phyloP scores from a whole-genome alignment of 2,329 filamentous ascomycete species.

The Fusarium piperis region DNA sequence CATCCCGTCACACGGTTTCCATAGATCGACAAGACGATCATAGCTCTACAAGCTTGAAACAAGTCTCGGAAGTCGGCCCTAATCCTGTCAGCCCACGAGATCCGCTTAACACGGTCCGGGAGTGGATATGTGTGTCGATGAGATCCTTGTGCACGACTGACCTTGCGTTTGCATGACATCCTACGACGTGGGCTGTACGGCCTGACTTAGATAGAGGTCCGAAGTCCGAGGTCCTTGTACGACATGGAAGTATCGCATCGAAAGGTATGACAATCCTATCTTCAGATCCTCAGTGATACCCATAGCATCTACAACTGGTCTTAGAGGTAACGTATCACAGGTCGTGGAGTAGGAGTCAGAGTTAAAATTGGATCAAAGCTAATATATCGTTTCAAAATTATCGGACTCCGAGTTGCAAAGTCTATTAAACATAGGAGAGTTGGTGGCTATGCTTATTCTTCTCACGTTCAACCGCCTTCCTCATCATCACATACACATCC shows the following conservation, averaged over 20 bases:
- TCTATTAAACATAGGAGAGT: background rate
- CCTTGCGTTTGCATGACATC: background rate
- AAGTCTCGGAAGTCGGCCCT: background rate
- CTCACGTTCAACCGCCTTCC: background rate
- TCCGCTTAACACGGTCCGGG: background rate
- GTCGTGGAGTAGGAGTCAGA: too few relatives aligned
- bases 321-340: background rate
- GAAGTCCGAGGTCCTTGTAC: background rate
- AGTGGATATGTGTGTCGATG: background rate
- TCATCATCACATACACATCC: background rate
- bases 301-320: background rate
- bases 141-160: background rate
- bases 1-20: background rate
- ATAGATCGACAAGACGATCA: background rate
- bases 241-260: background rate
- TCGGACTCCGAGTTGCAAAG: background rate
- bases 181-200: background rate
- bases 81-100: background rate
- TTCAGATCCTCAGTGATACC: background rate
- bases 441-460: background rate
- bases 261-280: background rate
- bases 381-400: background rate
- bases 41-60: background rate
- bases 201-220: background rate
- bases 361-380: background rate